Base-by-base conservation (phyloP, 208 protist species). In the Leishmania aethiopica region DNA sequence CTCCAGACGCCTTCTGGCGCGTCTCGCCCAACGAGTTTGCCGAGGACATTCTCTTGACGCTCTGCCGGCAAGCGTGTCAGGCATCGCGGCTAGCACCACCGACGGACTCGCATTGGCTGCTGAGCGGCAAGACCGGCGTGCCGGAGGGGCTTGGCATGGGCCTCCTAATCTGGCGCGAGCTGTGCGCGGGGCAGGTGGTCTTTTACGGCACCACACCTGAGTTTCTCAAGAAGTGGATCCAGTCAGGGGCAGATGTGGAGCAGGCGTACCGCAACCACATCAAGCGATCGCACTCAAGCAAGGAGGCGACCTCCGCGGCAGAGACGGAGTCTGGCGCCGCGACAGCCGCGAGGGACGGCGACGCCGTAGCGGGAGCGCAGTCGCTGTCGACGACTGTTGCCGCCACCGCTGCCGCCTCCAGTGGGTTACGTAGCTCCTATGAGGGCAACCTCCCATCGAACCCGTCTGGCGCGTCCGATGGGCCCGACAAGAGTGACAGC, bases 11-110 rank as follows among this genome's bases (percentile, higher is more conserved):
- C 37, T 32, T 42, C 35, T 87, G 81, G 82, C 75, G 28, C 15
- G 57, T 82, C 37, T 78, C 64, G 6, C 62, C 53, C 15, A 74
- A 83, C 62, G 89, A 91, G 82, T 91, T 86, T 71, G 87, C 87
- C 8, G 91, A 94, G 62, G 91, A 94, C 53, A 80, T 94, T 11
- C 75, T 92, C 15, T 83, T 94, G 10, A 84, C 88, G 11, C 81
- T 94, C 19, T 94, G 89, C 80, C 89, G 91, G 42, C 79, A 86
- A 37, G 89, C 84, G 5, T 93, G 89, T 66, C 80, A 83, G 70
- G 77, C 47, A 13, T 84, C 88, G 15, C 91, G 91, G 13, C 75
- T 76, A 13, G 89, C 91, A 11, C 57, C 70, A 3, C 86, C 86
- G 35, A 75, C 83, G 53, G 91, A 93, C 66, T 53, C 77, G 53